Evolutionary conservation across 495 filamentous ascomycete genomes (phyloP).

Genomic region (Penicillium steckii): DNA sequence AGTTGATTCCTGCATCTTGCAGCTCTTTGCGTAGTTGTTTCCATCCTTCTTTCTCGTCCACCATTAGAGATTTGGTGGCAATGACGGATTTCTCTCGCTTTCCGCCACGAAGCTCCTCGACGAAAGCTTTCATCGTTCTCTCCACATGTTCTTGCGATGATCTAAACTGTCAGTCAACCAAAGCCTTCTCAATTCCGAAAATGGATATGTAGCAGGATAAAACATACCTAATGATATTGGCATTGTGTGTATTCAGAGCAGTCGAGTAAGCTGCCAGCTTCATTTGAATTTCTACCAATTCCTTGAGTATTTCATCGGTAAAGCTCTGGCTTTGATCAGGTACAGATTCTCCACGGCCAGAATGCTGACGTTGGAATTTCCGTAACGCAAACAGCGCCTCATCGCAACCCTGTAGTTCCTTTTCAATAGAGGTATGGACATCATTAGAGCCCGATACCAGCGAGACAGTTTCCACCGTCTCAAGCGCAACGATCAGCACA

Average conservation of each 20-base stretch:
- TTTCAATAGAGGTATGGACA: not conserved
- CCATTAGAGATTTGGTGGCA: not conserved
- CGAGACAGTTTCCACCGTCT: not conserved
- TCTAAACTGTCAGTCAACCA: no score
- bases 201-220: not conserved
- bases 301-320: not conserved
- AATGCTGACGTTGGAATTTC: not conserved
- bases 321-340: not conserved
- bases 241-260: not conserved
- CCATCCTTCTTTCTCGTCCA: not conserved
- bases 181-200: not conserved
- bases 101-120: not conserved
- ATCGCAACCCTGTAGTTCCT: not conserved
- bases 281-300: not conserved
- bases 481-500: not conserved
- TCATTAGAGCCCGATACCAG: not conserved
- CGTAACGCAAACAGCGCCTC: not conserved
- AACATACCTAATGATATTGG: not conserved
- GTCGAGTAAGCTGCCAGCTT: not conserved
- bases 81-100: constrained; percentile 1
- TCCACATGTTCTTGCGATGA: not conserved
- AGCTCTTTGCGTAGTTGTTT: not conserved
- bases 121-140: not conserved
- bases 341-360: not conserved
- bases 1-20: not conserved